phyloP scores from a whole-genome alignment of 192 early-diverging fungal genomes.

The Coemansia sp. region DNA sequence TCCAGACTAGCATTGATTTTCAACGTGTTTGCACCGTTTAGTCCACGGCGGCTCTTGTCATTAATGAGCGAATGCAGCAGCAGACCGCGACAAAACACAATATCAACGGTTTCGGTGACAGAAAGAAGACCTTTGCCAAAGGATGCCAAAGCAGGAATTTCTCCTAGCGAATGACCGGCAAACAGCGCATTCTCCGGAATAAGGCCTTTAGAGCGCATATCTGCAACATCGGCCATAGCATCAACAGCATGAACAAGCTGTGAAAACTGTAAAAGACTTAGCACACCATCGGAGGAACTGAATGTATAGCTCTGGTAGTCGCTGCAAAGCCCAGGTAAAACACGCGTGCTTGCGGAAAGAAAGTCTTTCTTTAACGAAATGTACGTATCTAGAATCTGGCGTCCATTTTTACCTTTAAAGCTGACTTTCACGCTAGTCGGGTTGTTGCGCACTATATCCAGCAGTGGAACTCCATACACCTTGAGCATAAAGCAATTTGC shows the following conservation, averaged over 20 bases:
- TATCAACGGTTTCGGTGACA: slow-evolving; percentile 78
- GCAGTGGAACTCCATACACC: slow-evolving; percentile 84
- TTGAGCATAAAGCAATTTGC: slow-evolving; percentile 80
- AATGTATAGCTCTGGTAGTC: neutral
- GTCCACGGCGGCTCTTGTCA: slow-evolving; percentile 72
- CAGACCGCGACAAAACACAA: slow-evolving; percentile 93
- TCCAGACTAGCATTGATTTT: neutral
- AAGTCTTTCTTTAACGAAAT: no score
- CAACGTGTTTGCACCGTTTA: slow-evolving; percentile 13
- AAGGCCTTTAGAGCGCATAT: slow-evolving; percentile 82
- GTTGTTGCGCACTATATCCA: slow-evolving; percentile 88
- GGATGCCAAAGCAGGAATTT: slow-evolving; percentile 82
- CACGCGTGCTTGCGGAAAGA: slow-evolving; percentile 32
- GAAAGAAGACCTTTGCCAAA: slow-evolving; percentile 61
- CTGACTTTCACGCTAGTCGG: slow-evolving; percentile 47
- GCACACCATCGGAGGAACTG: slow-evolving; percentile 76
- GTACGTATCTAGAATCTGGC: neutral
- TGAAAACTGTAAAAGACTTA: slow-evolving; percentile 92
- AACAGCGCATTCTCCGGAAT: slow-evolving; percentile 78
- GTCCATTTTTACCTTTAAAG: slow-evolving; percentile 22
- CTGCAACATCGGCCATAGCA: slow-evolving; percentile 85
- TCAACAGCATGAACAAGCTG: slow-evolving; percentile 83
- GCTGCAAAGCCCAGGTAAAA: neutral
- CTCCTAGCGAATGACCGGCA: slow-evolving; percentile 93
- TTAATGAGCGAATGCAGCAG: slow-evolving; percentile 95